Conservation (phyloP, 108 stramenopile genomes). For the Conticribra guillardii region DNA sequence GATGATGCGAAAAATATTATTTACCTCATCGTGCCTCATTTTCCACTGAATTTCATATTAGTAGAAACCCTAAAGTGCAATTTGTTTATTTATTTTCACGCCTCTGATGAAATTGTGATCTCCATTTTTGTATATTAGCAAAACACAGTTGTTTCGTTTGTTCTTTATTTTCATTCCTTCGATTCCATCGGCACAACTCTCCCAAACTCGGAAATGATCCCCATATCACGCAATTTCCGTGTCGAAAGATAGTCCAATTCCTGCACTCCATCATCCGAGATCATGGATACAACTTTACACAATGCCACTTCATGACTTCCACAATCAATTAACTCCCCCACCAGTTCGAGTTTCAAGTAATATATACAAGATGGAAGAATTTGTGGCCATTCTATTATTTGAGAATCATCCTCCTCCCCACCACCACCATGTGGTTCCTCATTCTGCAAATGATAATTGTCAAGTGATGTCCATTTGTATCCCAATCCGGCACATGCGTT, state of each 20-base stretch:
- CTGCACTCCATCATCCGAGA: conserved; percentile 28
- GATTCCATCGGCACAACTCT: too few species aligned
- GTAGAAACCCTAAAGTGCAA: too few species aligned
- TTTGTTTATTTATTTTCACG: too few species aligned
- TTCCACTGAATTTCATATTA: too few species aligned
- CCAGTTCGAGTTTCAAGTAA: conserved; percentile 55
- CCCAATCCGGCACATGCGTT: conserved; percentile 50
- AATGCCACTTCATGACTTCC: conserved; percentile 79
- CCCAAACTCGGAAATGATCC: conserved; percentile 70
- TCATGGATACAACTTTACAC: conserved; percentile 64
- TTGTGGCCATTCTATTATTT: conserved; percentile 20
- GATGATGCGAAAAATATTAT: not conserved
- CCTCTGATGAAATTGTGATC: too few species aligned
- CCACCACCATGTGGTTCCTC: too few species aligned
- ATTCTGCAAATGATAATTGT: too few species aligned
- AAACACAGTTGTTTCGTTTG: too few species aligned
- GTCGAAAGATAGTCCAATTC: conserved; percentile 49
- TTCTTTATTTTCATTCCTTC: too few species aligned
- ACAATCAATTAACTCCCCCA: conserved; percentile 62
- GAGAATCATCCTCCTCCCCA: conserved; percentile 9
- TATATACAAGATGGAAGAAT: conserved; percentile 70
- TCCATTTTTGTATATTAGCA: too few species aligned
- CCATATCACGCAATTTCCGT: conserved; percentile 53
- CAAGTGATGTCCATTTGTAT: conserved; percentile 49
- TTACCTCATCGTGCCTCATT: too few species aligned